Conservation (phyloP, 352 stramenopile genomes). For the Blastocystis sp. region DNA sequence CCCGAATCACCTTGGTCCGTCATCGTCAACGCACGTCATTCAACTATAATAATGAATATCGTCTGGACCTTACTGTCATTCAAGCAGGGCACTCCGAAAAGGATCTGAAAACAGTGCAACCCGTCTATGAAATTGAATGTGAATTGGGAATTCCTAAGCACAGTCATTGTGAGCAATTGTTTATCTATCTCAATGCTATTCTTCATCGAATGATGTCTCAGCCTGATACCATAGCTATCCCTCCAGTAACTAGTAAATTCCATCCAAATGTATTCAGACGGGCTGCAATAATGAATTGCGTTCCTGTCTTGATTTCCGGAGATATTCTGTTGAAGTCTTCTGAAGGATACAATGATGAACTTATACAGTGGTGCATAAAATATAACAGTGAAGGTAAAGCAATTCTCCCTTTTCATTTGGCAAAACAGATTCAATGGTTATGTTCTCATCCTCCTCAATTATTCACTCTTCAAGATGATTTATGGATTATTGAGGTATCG, state of each 20-base stretch:
- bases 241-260: background rate
- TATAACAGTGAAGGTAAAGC: background rate
- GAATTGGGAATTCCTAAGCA: background rate
- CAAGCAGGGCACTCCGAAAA: background rate
- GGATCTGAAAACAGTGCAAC: background rate
- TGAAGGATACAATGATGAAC: background rate
- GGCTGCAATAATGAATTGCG: background rate
- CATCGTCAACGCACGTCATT: background rate
- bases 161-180: background rate
- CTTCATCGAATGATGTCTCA: background rate
- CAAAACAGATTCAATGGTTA: conserved; percentile 3
- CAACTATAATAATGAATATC: conserved; percentile 14
- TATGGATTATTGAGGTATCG: background rate
- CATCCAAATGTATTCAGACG: background rate
- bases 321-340: background rate
- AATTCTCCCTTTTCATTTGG: background rate
- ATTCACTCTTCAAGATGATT: background rate
- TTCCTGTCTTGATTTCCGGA: background rate
- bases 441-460: background rate
- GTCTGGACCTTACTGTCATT: background rate
- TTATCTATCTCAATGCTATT: conserved; percentile 22
- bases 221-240: background rate
- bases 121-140: conserved; percentile 18
- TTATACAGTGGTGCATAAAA: conserved; percentile 8
- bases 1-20: background rate